Conservation (phyloP, 2,329 filamentous ascomycete genomes). For the Colletotrichum abscissum region DNA sequence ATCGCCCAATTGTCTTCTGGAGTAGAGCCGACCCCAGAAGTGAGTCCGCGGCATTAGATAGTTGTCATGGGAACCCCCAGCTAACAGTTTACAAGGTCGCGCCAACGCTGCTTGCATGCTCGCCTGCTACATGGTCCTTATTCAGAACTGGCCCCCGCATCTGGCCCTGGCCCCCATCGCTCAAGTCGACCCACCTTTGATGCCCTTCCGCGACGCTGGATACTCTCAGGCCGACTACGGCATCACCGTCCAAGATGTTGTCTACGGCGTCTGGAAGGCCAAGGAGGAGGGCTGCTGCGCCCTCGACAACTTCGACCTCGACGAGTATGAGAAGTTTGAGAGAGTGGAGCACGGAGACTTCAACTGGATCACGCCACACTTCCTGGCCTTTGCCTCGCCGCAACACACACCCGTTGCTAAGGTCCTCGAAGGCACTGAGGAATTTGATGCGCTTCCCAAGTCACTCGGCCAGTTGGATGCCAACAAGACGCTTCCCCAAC, state of each 20-base stretch:
- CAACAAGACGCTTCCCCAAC: slow-evolving; percentile 77
- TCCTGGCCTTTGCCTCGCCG: slow-evolving; percentile 95
- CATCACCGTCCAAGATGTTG: slow-evolving; percentile 94
- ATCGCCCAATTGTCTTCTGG: slow-evolving; percentile 94
- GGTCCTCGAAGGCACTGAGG: slow-evolving; percentile 77
- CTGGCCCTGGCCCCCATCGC: slow-evolving; percentile 94
- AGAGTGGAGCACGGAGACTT: slow-evolving; percentile 98
- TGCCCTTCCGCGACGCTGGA: slow-evolving; percentile 98
- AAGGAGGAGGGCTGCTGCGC: slow-evolving; percentile 95
- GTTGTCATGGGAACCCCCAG: slow-evolving; percentile 37
- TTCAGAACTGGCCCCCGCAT: slow-evolving; percentile 97
- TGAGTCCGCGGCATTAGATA: slow-evolving; percentile 55
- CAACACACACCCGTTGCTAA: slow-evolving; percentile 82
- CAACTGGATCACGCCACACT: slow-evolving; percentile 98
- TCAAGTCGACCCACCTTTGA: slow-evolving; percentile 95
- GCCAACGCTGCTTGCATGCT: slow-evolving; percentile 95
- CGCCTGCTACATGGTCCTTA: slow-evolving; percentile 98
- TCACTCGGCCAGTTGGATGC: slow-evolving; percentile 78
- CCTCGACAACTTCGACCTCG: slow-evolving; percentile 92
- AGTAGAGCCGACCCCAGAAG: slow-evolving; percentile 92
- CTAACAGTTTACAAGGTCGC: slow-evolving; percentile 67
- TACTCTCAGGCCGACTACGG: slow-evolving; percentile 99
- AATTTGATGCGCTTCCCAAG: slow-evolving; percentile 80
- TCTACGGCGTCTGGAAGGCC: slow-evolving; percentile 98
- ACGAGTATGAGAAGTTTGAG: slow-evolving; percentile 97